Evolutionary conservation across 2,329 filamentous ascomycete genomes (phyloP), one percentile per base, ranked within the genome.

Genomic region (Teratosphaeriaceae sp.): DNA sequence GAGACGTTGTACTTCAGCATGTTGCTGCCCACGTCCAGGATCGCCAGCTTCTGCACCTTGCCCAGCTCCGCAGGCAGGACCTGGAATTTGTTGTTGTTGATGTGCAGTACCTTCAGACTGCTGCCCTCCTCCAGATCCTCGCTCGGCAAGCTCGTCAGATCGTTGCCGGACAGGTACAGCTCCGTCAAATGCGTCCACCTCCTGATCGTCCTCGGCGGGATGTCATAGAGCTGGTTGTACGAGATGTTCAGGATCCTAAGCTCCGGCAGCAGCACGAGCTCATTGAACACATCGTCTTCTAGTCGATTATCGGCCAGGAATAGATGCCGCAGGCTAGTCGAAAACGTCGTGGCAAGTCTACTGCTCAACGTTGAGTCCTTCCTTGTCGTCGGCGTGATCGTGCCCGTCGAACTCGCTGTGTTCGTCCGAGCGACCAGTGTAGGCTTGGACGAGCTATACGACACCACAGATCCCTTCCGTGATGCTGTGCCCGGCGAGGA

Each of bases 81-180:
- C 55, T 94, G 94, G 62, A 98, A 98, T 61, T 94, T 92, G 70
- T 98, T 98, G 61, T 84, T 86, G 68, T 98, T 98, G 68, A 98
- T 86, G 62, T 97, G 88, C 5, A 98, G 76, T 3, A 94, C 81
- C 62, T 92, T 89, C 29, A 98, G 74, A 40, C 87, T 79, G 57
- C 85, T 88, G 46, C 85, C 83, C 59, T 96, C 88, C 65, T 95
- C 90, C 35, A 98, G 72, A 57, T 98, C 92, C 65, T 98, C 92
- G 0, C 88, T 87, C 2, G 92, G 92, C 29, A 98, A 69, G 12
- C 84, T 90, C 1, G 88, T 94, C 42, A 98, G 71, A 56, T 95
- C 88, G 56, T 98, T 98, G 21, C 92, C 90, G 2, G 92, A 97
- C 3, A 98, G 73, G 58, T 97, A 97, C 12, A 98, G 73, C 65